These are phyloP conservation scores for Ophiosphaerella herpotricha DNA, from an alignment of 2,329 filamentous ascomycete genomes.

Conservation along the genomic window DNA sequence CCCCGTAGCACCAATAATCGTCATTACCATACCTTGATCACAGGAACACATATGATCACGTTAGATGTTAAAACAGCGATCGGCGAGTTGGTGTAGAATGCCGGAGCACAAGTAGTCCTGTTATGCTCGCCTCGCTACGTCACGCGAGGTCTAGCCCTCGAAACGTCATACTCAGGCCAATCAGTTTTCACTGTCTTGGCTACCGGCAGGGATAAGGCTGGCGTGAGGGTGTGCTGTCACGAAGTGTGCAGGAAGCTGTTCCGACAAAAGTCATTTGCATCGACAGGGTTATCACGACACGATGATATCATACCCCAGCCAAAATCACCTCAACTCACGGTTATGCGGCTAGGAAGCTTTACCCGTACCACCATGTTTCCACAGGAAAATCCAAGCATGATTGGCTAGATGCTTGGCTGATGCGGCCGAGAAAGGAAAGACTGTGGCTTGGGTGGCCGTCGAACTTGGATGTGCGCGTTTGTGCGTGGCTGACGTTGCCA, in stretches of 20 bases:
- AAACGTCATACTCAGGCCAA: not conserved
- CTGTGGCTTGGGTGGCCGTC: conserved; percentile 2
- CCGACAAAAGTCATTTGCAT: not conserved
- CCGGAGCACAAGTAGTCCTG: too few species aligned
- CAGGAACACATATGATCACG: too few species aligned
- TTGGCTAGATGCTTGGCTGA: conserved; percentile 4
- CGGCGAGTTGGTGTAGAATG: too few species aligned
- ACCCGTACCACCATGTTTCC: conserved; percentile 3
- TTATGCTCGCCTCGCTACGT: not conserved
- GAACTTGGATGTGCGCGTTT: conserved; percentile 11
- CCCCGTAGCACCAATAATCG: too few species aligned
- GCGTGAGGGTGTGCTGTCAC: not conserved
- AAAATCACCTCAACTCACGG: conserved; percentile 4
- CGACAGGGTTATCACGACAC: conserved; percentile 1
- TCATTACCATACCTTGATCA: too few species aligned
- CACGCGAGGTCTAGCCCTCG: conserved; percentile 1
- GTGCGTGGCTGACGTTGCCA: conserved; percentile 19
- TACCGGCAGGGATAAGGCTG: conserved; percentile 3
- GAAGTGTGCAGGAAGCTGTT: not conserved
- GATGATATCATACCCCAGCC: conserved; percentile 6
- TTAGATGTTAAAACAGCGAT: too few species aligned
- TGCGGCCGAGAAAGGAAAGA: conserved; percentile 7
- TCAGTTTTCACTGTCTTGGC: not conserved
- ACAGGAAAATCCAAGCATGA: not conserved
- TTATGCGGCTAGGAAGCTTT: conserved; percentile 8